phyloP scores from a whole-genome alignment of 2,329 filamentous ascomycete genomes.

The Ploettnerulaceae sp. region DNA sequence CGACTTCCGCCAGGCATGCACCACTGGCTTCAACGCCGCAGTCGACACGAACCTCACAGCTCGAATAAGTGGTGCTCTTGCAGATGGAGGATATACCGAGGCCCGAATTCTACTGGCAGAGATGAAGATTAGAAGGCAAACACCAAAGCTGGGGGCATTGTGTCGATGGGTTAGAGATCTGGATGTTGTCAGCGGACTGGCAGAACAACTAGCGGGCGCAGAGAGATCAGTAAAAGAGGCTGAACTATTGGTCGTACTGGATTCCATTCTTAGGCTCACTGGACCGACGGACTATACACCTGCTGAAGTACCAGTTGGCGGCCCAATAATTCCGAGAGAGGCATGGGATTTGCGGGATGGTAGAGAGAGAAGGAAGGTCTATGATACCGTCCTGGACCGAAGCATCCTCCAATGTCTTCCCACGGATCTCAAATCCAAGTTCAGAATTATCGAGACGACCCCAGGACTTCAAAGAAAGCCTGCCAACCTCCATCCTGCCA shows the following conservation, averaged over 20 bases:
- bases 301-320: slow-evolving; percentile 28
- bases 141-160: slow-evolving; percentile 62
- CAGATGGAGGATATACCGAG: slow-evolving; percentile 61
- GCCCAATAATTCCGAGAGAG: slow-evolving; percentile 52
- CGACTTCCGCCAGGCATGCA: slow-evolving; percentile 64
- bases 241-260: slow-evolving; percentile 56
- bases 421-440: slow-evolving; percentile 36
- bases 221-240: slow-evolving; percentile 43
- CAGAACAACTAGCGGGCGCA: slow-evolving; percentile 46
- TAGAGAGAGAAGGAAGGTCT: slow-evolving; percentile 41
- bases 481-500: slow-evolving; percentile 61
- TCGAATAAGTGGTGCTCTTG: slow-evolving; percentile 59
- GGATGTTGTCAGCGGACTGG: slow-evolving; percentile 62
- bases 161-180: slow-evolving; percentile 70
- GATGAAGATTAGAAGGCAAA: slow-evolving; percentile 62
- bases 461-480: slow-evolving; percentile 58
- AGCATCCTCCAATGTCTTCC: slow-evolving; percentile 45
- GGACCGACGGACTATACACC: slow-evolving; percentile 53
- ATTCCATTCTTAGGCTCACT: slow-evolving; percentile 58
- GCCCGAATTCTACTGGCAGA: slow-evolving; percentile 61
- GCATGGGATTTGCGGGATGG: slow-evolving; percentile 54
- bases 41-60: slow-evolving; percentile 60
- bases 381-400: slow-evolving; percentile 54
- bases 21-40: slow-evolving; percentile 57
- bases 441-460: slow-evolving; percentile 58